Evolutionary conservation across 352 stramenopile species (phyloP), one percentile per base, ranked within the genome.

Genomic region (Phytophthora cryptogea): DNA sequence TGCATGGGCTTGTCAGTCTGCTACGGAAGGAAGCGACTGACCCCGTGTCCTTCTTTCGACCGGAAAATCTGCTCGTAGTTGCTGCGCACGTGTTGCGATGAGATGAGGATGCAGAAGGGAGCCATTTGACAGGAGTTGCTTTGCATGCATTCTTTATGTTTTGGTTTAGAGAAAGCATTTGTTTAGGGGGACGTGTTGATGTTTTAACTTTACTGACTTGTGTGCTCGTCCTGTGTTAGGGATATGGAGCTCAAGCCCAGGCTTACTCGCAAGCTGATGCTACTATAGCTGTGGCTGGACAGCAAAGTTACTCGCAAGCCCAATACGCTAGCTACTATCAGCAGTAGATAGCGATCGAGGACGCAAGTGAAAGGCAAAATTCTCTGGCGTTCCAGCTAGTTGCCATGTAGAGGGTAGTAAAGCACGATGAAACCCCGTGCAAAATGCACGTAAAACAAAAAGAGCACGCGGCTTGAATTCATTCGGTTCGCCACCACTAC

Each of bases 301-400:
- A 76, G 31, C 66, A 79, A 46, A 54, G 42, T 14, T 87, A 85
- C 54, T 68, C 74, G 8, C 72, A 83, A 63, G 72, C 77, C 16
- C 78, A 88, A 68, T 88, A 89, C 63, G 68, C 78, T 39, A 81
- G 67, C 23, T 89, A 89, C 66, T 91, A 89, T 44, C 77, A 90
- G 59, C 73, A 86, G 52, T 71, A 41, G 36, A 20, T 41, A 81
- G 45, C 43, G 68, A 51, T 14, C 44, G 43, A n/a, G 30, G n/a
- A 36, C 32, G 20, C 33, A 46, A n/a, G 14, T 42, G 27, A 53
- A 30, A 53, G 40, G 10, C 20, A 23, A 23, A 23, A 23, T 23
- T 3, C 20, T 2, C 2, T 23, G 20, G 20, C 20, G 20, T 23
- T 23, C 20, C 33, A 14, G 4, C 33, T 39, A 39, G 13, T 39